Base-by-base conservation (phyloP, 2,329 filamentous ascomycete genomes). In the Claviceps sp. region DNA sequence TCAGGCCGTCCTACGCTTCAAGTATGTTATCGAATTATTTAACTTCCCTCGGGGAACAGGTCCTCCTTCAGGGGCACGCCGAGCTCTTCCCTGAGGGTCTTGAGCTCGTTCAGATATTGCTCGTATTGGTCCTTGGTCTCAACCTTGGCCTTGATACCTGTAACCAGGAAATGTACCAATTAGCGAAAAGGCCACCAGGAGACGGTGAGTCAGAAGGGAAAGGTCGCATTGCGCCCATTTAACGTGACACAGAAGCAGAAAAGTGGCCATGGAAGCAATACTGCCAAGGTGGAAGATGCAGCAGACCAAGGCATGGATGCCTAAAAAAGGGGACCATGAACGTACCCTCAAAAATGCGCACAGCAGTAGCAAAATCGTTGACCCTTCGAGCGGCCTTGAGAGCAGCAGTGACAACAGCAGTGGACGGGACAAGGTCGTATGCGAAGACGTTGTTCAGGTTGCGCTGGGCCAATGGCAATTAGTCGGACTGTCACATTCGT, bases 401-500 rank as follows among this genome's bases (percentile, higher is more conserved):
- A 59, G 93, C 93, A 64, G 93, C 90, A 64, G 81, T 82, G 71
- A 96, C 81, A 68, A 98, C 93, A 62, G 87, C 82, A 59, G 91
- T 84, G 45, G 91, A 93, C 66, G 94, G 93, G 60, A 98, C 93
- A 66, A 98, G 85, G 84, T 98, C 93, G 84, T 98, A 98, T 68
- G 93, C 93, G 75, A 98, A 98, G 70, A 89, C 91, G 77, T 98
- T 98, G 85, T 98, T 98, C 67, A 95, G 79, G 78, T 95, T 95
- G 72, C 89, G 87, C 77, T 81, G 56, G 30, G 53, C 55, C 50
- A 55, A 55, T 47, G 55, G 55, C 51, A 14, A 26, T 55, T 50
- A 53, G 51, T 47, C 50, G 20, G 24, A 30, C 41, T 54, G 50
- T 55, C 51, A 52, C 34, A 20, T 13, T 20, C 13, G 5, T 30